Evolutionary conservation across 2,329 filamentous ascomycete genomes (phyloP), one percentile per base, ranked within the genome.

Genomic region (Ceratocystis variospora): DNA sequence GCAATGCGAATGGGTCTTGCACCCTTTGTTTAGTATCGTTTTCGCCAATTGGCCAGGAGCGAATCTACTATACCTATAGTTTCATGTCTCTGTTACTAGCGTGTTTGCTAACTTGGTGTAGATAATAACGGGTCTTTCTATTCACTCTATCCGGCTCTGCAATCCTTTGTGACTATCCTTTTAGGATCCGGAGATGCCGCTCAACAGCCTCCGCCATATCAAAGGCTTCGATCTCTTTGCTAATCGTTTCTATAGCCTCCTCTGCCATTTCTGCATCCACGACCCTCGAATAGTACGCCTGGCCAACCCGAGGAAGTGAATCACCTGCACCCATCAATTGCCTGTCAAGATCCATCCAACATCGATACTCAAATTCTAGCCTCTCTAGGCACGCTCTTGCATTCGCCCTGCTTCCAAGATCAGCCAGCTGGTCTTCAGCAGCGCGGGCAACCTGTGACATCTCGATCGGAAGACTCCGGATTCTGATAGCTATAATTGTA

Each of bases 201-300:
- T 59, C 55, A 37, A 37, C 55, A 59, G 55, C 55, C 31, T 59
- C 55, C 28, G 17, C 55, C 55, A 59, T 59, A 59, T 59, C 55
- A 19, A 59, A 59, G 28, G 15, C 7, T n/a, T 37, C 25, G 15
- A 59, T 15, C 5, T 59, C 28, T 37, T 25, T 59, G 28, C 55
- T 37, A 59, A 59, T 37, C 31, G 3, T 25, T 59, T 59, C 55
- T 59, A 59, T 37, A 19, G 55, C 55, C 8, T 59, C 55, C 28
- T 59, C 55, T 37, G 8, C 6, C 31, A 59, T 37, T n/a, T 37
- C 28, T 10, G 33, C n/a, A 22, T 59, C 55, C 17, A 59, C 17
- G 55, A 59, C n/a, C 17, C 55, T 59, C n/a, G 55, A 59, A 37
- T 59, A 19, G n/a, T 59, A 59, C 55, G 55, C 25, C 5, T 59